A percentile compares a stretch with the other conserved stretches of the same genome.
Evolutionary conservation across 306 rosid genomes (phyloP).

Genomic region (Trifolium repens): DNA sequence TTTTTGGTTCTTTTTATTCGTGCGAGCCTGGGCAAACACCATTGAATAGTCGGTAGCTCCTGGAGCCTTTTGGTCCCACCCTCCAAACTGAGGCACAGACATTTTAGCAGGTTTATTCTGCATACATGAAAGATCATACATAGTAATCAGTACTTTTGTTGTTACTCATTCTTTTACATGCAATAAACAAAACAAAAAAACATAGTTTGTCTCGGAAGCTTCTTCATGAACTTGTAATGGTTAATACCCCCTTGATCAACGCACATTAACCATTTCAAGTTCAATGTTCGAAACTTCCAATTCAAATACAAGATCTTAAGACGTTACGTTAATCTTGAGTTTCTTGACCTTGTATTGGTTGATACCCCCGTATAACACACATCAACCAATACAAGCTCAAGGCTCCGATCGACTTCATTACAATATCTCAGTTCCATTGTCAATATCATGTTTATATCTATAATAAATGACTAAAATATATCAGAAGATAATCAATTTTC

Average conservation of each 20-base stretch:
- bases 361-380: conserved; percentile 37
- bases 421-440: background rate
- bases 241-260: conserved; percentile 18
- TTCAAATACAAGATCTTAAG: background rate
- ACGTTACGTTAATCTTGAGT: background rate
- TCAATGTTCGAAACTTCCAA: conserved; percentile 17
- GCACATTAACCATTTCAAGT: conserved; percentile 46
- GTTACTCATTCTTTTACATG: conserved; percentile 18
- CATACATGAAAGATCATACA: conserved; percentile 3
- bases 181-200: background rate
- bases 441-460: background rate
- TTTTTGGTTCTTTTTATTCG: conserved; percentile 58
- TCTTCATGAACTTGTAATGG: conserved; percentile 10
- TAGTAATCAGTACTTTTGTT: background rate
- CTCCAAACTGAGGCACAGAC: conserved; percentile 90
- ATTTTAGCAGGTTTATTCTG: conserved; percentile 51
- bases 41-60: conserved; percentile 63
- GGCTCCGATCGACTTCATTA: background rate
- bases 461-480: conserved; percentile 2
- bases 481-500: background rate
- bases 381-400: conserved; percentile 48
- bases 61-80: conserved; percentile 67
- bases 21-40: conserved; percentile 79
- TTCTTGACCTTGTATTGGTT: conserved; percentile 46
- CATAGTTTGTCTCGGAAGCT: background rate